phyloP scores from a whole-genome alignment of 2,329 filamentous ascomycete genomes.

The Exophiala sp. region DNA sequence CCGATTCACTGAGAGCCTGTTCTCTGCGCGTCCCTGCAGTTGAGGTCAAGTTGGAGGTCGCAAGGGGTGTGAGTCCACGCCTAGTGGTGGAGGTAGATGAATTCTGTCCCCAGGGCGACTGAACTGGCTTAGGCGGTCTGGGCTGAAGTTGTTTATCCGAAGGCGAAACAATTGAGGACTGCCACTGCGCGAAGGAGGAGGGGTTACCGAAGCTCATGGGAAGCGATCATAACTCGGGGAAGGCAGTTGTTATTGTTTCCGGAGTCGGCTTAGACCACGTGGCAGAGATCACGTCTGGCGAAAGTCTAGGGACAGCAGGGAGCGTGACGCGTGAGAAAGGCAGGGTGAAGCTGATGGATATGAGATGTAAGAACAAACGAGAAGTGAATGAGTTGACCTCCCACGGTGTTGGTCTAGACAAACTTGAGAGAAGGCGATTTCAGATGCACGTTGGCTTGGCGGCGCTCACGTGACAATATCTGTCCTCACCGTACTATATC shows the following conservation, averaged over 20 bases:
- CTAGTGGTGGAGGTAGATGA: conserved; percentile 51
- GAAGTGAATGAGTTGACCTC: neutral
- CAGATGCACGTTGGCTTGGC: neutral
- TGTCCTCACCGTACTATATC: no score
- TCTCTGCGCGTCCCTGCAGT: conserved; percentile 18
- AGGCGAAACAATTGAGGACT: conserved; percentile 19
- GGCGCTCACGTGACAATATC: neutral
- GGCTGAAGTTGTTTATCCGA: conserved; percentile 12
- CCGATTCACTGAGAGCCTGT: conserved; percentile 10
- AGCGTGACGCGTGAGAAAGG: neutral
- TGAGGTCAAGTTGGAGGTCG: conserved; percentile 46
- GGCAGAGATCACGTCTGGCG: neutral
- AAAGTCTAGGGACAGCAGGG: conserved; percentile 10
- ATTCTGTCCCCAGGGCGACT: conserved; percentile 53
- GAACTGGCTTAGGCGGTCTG: conserved; percentile 28
- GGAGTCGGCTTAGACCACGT: conserved; percentile 1
- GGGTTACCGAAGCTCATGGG: conserved; percentile 29
- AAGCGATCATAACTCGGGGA: conserved; percentile 28
- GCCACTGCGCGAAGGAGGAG: conserved; percentile 24
- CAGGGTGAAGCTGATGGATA: neutral
- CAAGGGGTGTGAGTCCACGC: conserved; percentile 54
- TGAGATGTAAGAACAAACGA: neutral
- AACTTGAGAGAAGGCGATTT: neutral
- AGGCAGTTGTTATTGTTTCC: conserved; percentile 12
- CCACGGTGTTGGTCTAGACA: neutral